These are phyloP conservation scores for Hevea brasiliensis DNA, from an alignment of 345 rosid species.

Conservation along the genomic window DNA sequence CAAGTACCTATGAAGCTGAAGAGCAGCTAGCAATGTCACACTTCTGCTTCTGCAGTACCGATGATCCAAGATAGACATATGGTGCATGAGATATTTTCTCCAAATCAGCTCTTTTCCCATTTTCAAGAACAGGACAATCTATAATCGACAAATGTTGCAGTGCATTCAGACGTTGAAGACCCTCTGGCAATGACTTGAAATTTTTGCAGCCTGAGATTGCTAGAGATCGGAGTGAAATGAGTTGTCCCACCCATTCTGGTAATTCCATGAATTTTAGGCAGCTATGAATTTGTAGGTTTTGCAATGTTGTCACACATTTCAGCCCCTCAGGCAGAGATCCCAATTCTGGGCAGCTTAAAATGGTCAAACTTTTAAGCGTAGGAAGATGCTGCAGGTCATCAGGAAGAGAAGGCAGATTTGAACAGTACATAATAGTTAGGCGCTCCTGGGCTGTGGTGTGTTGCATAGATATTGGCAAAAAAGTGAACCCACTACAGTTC, in stretches of 20 bases:
- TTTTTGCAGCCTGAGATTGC: slow-evolving; percentile 19
- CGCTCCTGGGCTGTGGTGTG: slow-evolving; percentile 19
- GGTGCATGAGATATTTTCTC: background rate
- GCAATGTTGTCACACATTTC: background rate
- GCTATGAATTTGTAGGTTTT: slow-evolving; percentile 10
- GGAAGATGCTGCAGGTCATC: slow-evolving; percentile 10
- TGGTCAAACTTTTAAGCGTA: slow-evolving; percentile 16
- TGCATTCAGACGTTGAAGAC: background rate
- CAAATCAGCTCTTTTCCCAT: background rate
- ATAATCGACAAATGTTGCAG: slow-evolving; percentile 21
- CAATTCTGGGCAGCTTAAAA: slow-evolving; percentile 10
- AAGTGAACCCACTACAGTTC: slow-evolving; percentile 19
- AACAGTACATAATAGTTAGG: slow-evolving; percentile 28
- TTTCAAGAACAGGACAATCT: slow-evolving; percentile 21
- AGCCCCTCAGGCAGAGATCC: background rate
- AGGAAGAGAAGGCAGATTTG: slow-evolving; percentile 17
- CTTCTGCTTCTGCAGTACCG: no score
- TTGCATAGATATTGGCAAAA: slow-evolving; percentile 16
- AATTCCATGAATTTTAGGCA: slow-evolving; percentile 14
- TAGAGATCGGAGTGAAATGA: slow-evolving; percentile 18
- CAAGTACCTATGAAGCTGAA: background rate
- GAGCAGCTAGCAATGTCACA: slow-evolving; percentile 4
- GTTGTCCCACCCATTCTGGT: slow-evolving; percentile 14
- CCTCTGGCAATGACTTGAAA: slow-evolving; percentile 24
- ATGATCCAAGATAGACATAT: background rate